These are phyloP conservation scores for Phytophthora agathidicida DNA, from an alignment of 352 stramenopile species.

Conservation along the genomic window DNA sequence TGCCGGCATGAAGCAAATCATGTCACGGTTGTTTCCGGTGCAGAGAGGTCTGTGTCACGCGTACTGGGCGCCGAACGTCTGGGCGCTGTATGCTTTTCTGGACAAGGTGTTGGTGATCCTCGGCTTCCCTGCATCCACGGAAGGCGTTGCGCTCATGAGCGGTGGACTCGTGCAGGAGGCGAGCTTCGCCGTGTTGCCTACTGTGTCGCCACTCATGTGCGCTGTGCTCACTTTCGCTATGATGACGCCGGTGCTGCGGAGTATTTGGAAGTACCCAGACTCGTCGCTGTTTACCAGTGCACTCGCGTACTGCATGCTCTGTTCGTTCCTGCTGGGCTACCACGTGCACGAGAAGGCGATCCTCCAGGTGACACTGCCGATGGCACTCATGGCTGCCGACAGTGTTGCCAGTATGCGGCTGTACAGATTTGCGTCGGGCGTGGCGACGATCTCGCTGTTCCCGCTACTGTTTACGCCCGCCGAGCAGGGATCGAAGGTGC, in stretches of 20 bases:
- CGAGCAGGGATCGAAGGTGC: constrained; percentile 77
- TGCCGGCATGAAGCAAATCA: constrained; percentile 87
- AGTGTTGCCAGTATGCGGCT: constrained; percentile 85
- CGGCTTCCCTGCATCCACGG: constrained; percentile 35
- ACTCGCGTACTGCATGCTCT: constrained; percentile 92
- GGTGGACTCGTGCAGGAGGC: constrained; percentile 84
- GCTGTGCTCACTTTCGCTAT: constrained; percentile 79
- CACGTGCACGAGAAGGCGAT: constrained; percentile 99
- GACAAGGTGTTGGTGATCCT: constrained; percentile 84
- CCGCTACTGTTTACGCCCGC: constrained; percentile 84
- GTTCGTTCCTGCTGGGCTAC: constrained; percentile 96
- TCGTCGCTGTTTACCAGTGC: constrained; percentile 82
- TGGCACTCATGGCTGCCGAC: constrained; percentile 74
- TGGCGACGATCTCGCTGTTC: constrained; percentile 83
- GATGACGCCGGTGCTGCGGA: constrained; percentile 78
- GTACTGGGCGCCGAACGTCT: constrained; percentile 99
- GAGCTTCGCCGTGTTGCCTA: constrained; percentile 78
- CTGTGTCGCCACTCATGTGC: constrained; percentile 71
- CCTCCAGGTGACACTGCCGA: constrained; percentile 83
- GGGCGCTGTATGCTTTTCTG: constrained; percentile 95
- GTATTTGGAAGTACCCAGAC: constrained; percentile 79
- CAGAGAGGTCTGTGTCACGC: constrained; percentile 96
- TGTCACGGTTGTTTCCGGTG: constrained; percentile 96
- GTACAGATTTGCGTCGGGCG: constrained; percentile 73
- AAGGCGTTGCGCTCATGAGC: constrained; percentile 77